Conservation (phyloP, 306 rosid species). For the Cicer bijugum region DNA sequence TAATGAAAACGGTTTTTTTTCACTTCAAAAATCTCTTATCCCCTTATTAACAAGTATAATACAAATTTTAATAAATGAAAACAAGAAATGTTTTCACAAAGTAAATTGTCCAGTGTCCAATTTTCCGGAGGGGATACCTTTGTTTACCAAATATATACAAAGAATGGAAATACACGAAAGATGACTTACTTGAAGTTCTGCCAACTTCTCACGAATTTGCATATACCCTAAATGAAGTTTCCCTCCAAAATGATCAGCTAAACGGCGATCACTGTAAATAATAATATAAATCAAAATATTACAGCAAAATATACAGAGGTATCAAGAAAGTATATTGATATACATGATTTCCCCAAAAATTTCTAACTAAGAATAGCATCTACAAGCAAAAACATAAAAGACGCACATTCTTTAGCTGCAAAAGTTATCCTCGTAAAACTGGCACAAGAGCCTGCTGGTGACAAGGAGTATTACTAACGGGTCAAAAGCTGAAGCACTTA, state of each 20-base stretch:
- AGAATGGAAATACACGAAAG: constrained; percentile 28
- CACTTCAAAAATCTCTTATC: too few relatives aligned
- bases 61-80: too few relatives aligned
- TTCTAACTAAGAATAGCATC: constrained; percentile 79
- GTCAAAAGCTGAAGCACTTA: constrained; percentile 97
- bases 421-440: constrained; percentile 99
- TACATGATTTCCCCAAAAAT: constrained; percentile 56
- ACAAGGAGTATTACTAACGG: constrained; percentile 98
- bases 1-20: too few relatives aligned
- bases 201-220: constrained; percentile 97
- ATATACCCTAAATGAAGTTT: constrained; percentile 98
- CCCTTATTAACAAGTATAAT: too few relatives aligned
- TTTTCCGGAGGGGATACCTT: too few relatives aligned
- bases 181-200: constrained; percentile 82
- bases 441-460: constrained; percentile 99
- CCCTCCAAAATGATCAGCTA: constrained; percentile 99
- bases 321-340: constrained; percentile 39
- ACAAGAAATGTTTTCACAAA: too few relatives aligned
- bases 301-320: constrained; percentile 42
- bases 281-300: constrained; percentile 48
- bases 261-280: constrained; percentile 92
- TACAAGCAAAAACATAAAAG: constrained; percentile 87
- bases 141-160: too few relatives aligned
- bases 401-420: constrained; percentile 99
- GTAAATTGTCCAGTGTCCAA: too few relatives aligned